Evolutionary conservation across 2,329 filamentous ascomycete genomes (phyloP).

Genomic region (Pseudogymnoascus sp.): DNA sequence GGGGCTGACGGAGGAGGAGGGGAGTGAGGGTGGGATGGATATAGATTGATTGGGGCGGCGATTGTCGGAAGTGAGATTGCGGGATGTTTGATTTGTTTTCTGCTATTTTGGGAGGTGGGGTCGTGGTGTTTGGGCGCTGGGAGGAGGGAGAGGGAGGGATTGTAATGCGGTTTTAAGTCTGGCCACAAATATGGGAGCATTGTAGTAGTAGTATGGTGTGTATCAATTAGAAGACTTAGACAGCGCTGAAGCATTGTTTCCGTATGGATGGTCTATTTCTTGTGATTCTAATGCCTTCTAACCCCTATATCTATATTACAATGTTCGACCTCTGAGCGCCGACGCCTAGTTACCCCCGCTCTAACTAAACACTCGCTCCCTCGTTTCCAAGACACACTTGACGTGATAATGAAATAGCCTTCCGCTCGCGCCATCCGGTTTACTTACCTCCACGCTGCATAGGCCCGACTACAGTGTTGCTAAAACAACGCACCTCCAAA

Average conservation of each 20-base stretch:
- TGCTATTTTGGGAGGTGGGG: background rate
- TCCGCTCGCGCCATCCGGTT: background rate
- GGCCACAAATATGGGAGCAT: background rate
- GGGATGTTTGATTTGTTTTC: background rate
- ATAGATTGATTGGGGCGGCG: constrained; percentile 21
- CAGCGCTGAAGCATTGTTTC: background rate
- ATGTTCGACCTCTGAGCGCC: background rate
- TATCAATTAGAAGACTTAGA: constrained; percentile 8
- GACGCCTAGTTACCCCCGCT: background rate
- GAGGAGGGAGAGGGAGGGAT: background rate
- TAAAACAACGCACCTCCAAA: background rate
- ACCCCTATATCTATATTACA: background rate
- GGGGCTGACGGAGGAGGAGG: constrained; percentile 30
- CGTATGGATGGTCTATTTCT: background rate
- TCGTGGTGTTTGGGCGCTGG: constrained; percentile 9
- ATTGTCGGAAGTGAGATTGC: background rate
- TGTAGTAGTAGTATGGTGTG: constrained; percentile 11
- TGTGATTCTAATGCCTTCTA: background rate
- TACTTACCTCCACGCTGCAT: background rate
- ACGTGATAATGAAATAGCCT: background rate
- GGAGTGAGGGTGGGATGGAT: constrained; percentile 28
- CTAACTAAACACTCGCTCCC: background rate
- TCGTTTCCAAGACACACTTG: background rate
- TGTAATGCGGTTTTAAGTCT: constrained; percentile 8
- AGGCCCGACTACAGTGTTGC: background rate